phyloP scores from a whole-genome alignment of 305 asterid genomes.

The Solanum chacoense region DNA sequence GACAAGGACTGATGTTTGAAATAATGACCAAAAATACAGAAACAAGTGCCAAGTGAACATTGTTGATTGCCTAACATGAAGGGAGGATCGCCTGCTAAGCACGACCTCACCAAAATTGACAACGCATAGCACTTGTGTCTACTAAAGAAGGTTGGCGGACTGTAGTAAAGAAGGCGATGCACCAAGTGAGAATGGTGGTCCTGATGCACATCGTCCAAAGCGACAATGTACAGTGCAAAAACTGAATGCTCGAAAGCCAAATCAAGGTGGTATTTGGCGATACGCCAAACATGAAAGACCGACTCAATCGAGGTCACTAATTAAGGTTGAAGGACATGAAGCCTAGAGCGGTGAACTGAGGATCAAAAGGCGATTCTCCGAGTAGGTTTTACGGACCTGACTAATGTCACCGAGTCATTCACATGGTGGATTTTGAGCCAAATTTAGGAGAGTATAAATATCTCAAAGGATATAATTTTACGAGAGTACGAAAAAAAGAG shows the following conservation, averaged over 20 bases:
- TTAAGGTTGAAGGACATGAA: not conserved
- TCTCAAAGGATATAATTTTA: not conserved
- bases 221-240: not conserved
- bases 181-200: not conserved
- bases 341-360: not conserved
- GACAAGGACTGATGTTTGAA: not conserved
- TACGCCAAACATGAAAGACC: not conserved
- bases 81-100: not conserved
- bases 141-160: not conserved
- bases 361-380: not conserved
- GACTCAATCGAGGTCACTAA: not conserved
- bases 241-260: not conserved
- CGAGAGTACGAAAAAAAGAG: not conserved
- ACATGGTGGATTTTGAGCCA: not conserved
- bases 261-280: not conserved
- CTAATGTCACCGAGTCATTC: not conserved
- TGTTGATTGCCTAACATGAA: not conserved
- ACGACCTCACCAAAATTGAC: not conserved
- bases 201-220: not conserved
- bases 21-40: not conserved
- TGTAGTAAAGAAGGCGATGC: not conserved
- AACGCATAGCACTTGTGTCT: not conserved
- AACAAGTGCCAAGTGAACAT: not conserved
- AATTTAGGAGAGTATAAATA: not conserved
- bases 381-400: not conserved